These are phyloP conservation scores for Lanmaoa pseudosensibilis DNA, from an alignment of 768 basidiomycete species.

Conservation along the genomic window DNA sequence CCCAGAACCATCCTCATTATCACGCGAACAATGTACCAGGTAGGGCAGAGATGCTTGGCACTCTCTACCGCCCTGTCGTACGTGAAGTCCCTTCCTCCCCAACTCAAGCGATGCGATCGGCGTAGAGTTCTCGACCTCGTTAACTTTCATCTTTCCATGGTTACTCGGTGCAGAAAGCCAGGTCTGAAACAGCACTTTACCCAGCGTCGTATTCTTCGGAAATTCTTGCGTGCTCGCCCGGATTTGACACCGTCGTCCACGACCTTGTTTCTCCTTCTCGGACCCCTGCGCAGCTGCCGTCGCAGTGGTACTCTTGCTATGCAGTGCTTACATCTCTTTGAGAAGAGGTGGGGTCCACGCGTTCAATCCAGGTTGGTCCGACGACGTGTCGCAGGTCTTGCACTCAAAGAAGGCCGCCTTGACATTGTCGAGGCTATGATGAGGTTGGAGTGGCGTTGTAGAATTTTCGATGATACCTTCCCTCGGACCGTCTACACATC, in stretches of 20 bases:
- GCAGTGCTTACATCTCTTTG: conserved; percentile 45
- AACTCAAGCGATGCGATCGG: conserved; percentile 37
- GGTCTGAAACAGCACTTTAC: conserved; percentile 47
- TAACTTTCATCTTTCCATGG: conserved; percentile 43
- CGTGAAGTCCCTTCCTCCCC: conserved; percentile 47
- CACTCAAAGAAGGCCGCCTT: conserved; percentile 62
- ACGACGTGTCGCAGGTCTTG: conserved; percentile 56
- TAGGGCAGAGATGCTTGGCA: conserved; percentile 41
- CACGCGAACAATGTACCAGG: conserved; percentile 47
- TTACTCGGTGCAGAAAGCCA: conserved; percentile 28
- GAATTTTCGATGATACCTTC: conserved; percentile 1
- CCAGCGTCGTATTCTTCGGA: conserved; percentile 43
- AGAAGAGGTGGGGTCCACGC: conserved; percentile 52
- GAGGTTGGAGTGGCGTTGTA: conserved; percentile 15
- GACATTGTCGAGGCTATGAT: conserved; percentile 43
- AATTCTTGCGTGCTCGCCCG: conserved; percentile 47
- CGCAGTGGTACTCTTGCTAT: conserved; percentile 57
- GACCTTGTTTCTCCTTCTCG: conserved; percentile 60
- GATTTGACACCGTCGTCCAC: conserved; percentile 54
- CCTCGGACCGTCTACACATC: conserved; percentile 10
- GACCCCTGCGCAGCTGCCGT: conserved; percentile 46
- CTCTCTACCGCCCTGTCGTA: conserved; percentile 48
- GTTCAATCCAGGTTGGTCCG: conserved; percentile 59
- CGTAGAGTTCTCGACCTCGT: conserved; percentile 51
- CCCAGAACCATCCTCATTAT: conserved; percentile 47